A percentile compares a stretch with the other conserved stretches of the same genome.
phyloP scores from a whole-genome alignment of 164 flowering plant species.

The Magnolia officinalis region DNA sequence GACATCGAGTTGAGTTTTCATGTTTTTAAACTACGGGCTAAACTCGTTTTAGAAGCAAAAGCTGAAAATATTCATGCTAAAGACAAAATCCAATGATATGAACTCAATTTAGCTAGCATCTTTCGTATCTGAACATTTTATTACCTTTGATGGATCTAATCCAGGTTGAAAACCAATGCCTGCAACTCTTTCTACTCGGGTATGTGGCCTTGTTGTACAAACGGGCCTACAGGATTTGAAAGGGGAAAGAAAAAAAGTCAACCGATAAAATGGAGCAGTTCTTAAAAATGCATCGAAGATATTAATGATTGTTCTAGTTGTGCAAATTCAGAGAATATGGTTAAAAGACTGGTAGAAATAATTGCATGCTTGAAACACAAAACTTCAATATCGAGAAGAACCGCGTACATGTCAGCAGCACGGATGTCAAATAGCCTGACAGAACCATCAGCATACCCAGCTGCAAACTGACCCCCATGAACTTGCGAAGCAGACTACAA shows the following conservation, averaged over 20 bases:
- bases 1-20: no score
- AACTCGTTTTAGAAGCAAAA: not conserved
- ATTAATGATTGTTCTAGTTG: not conserved
- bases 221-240: constrained; percentile 51
- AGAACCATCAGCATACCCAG: constrained; percentile 90
- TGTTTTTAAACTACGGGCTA: not conserved
- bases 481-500: constrained; percentile 95
- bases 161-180: constrained; percentile 97
- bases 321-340: not conserved
- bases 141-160: constrained; percentile 76
- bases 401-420: constrained; percentile 71
- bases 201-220: constrained; percentile 62
- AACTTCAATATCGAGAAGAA: not conserved
- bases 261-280: not conserved
- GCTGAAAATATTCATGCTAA: no score
- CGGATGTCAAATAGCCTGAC: constrained; percentile 84
- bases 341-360: not conserved
- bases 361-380: not conserved
- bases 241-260: not conserved
- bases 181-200: constrained; percentile 66
- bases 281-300: not conserved
- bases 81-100: no score
- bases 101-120: no score
- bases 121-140: no score
- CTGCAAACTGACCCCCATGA: constrained; percentile 83